phyloP scores from a whole-genome alignment of 2,329 filamentous ascomycete species.

The Diplodia sapinea region DNA sequence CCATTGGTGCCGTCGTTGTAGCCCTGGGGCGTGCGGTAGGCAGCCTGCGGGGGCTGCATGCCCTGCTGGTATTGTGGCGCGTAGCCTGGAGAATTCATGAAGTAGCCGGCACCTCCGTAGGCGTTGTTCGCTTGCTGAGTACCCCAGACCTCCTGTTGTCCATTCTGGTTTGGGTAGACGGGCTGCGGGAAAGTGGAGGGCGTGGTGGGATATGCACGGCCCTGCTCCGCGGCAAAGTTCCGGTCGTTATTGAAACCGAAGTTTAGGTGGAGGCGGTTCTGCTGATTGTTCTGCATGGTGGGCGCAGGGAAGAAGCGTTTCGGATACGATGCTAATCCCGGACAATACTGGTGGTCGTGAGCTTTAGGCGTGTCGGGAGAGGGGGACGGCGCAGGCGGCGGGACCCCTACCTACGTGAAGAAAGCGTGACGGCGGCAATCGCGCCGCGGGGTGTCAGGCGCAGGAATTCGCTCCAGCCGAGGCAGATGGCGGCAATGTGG shows the following conservation, averaged over 20 bases:
- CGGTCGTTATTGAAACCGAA: conserved; percentile 55
- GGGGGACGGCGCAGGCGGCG: conserved; percentile 3
- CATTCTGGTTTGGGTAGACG: conserved; percentile 68
- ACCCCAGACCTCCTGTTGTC: conserved; percentile 67
- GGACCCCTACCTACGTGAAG: conserved; percentile 31
- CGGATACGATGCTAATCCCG: conserved; percentile 22
- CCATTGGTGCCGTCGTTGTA: conserved; percentile 86
- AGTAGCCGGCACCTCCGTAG: conserved; percentile 49
- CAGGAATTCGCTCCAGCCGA: conserved; percentile 10
- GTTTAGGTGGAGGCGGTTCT: conserved; percentile 59
- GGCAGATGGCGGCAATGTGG: background rate
- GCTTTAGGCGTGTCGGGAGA: conserved; percentile 25
- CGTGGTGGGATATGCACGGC: conserved; percentile 67
- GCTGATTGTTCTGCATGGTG: conserved; percentile 37
- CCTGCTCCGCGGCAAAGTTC: conserved; percentile 52
- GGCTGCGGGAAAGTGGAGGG: conserved; percentile 97
- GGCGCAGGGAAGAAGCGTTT: conserved; percentile 26
- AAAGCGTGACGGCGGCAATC: conserved; percentile 19
- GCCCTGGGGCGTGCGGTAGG: conserved; percentile 64
- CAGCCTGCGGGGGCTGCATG: conserved; percentile 58
- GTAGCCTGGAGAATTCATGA: conserved; percentile 57
- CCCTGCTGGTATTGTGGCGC: conserved; percentile 55
- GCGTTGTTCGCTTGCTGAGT: conserved; percentile 52
- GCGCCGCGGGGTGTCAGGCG: background rate
- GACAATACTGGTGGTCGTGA: conserved; percentile 24